Evolutionary conservation across 2,329 filamentous ascomycete genomes (phyloP).

Genomic region (Xylariaceae sp.): DNA sequence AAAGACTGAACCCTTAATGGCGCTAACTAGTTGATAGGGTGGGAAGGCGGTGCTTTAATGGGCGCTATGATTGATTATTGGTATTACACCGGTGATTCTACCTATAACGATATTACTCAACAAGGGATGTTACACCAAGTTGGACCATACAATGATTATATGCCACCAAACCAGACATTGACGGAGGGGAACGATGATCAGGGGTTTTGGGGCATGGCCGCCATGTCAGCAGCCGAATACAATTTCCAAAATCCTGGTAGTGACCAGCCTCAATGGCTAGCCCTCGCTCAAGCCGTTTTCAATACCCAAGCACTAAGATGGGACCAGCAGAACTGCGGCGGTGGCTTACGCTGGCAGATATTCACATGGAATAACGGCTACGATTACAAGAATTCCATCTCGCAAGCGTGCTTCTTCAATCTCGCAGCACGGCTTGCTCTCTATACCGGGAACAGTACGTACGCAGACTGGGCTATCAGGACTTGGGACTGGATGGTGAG

Average conservation of each 20-base stretch:
- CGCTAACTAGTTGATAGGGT: constrained; percentile 53
- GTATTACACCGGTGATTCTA: constrained; percentile 77
- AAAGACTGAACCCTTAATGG: background rate
- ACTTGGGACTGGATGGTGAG: constrained; percentile 72
- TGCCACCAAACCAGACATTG: constrained; percentile 74
- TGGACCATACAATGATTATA: constrained; percentile 75
- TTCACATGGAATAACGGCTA: constrained; percentile 83
- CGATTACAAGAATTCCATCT: constrained; percentile 75
- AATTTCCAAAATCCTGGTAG: constrained; percentile 66
- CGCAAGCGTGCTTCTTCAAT: constrained; percentile 67
- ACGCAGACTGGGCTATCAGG: constrained; percentile 76
- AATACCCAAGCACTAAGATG: constrained; percentile 77
- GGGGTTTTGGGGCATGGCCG: constrained; percentile 74
- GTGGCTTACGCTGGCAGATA: constrained; percentile 84
- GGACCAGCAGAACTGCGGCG: constrained; percentile 72
- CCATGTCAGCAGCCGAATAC: constrained; percentile 73
- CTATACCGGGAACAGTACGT: constrained; percentile 79
- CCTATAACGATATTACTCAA: constrained; percentile 71
- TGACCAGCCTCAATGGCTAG: constrained; percentile 69
- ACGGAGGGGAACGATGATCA: constrained; percentile 78
- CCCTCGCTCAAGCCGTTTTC: constrained; percentile 79
- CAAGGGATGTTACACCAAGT: constrained; percentile 77
- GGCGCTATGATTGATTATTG: constrained; percentile 80
- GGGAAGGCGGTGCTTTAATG: constrained; percentile 77
- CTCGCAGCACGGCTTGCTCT: constrained; percentile 71